These are phyloP conservation scores for Alternaria ventricosa DNA, from an alignment of 2,329 filamentous ascomycete genomes.

Conservation along the genomic window DNA sequence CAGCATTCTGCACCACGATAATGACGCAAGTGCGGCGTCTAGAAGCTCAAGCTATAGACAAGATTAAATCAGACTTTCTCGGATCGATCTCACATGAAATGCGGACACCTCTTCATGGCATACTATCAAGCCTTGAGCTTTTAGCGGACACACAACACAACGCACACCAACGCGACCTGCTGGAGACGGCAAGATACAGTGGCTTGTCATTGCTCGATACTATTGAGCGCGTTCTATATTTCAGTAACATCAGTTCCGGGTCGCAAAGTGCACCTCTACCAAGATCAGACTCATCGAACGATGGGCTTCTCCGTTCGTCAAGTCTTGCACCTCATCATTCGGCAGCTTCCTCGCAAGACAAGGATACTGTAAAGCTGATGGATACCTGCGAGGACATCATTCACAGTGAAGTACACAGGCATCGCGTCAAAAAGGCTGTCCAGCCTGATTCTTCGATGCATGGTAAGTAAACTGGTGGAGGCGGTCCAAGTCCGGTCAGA, in stretches of 20 bases:
- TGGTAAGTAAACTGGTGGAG: neutral
- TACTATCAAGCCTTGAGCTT: slow-evolving; percentile 8
- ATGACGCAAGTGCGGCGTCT: slow-evolving; percentile 14
- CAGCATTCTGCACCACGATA: slow-evolving; percentile 11
- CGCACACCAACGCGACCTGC: slow-evolving; percentile 6
- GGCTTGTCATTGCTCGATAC: slow-evolving; percentile 8
- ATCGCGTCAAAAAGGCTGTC: slow-evolving; percentile 4
- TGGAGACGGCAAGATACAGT: slow-evolving; percentile 9
- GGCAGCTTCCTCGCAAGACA: neutral
- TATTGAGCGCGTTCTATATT: slow-evolving; percentile 11
- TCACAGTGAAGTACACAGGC: slow-evolving; percentile 1
- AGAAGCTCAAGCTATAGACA: slow-evolving; percentile 13
- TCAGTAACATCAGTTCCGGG: slow-evolving; percentile 10
- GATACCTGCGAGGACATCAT: slow-evolving; percentile 3
- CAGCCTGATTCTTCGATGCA: neutral
- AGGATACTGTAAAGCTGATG: neutral
- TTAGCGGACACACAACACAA: slow-evolving; percentile 4
- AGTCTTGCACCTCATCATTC: neutral
- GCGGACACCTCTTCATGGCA: slow-evolving; percentile 11
- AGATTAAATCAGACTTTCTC: slow-evolving; percentile 11
- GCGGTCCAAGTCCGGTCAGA: neutral
- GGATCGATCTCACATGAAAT: slow-evolving; percentile 13
- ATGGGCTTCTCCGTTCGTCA: neutral
- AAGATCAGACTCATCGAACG: neutral
- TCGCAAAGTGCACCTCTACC: neutral